A percentile compares a stretch with the other conserved stretches of the same genome.
These are phyloP conservation scores for Lyophyllum atratum DNA, from an alignment of 768 basidiomycete species.

Conservation along the genomic window DNA sequence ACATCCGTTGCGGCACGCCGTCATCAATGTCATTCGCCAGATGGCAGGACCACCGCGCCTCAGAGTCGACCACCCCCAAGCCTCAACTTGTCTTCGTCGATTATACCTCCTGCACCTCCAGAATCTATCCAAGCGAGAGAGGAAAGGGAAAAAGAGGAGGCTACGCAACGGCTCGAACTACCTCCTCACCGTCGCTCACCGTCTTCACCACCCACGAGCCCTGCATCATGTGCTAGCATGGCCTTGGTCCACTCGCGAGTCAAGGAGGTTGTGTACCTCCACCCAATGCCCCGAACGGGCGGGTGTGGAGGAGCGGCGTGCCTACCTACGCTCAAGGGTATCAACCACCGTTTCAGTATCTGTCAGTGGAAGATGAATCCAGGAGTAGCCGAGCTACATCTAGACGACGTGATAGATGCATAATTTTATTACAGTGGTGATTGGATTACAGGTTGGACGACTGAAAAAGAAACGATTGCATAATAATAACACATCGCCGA, in stretches of 20 bases:
- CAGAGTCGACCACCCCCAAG: not conserved
- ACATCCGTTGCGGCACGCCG: constrained; percentile 87
- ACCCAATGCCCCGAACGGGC: constrained; percentile 76
- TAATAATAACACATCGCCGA: too few species aligned
- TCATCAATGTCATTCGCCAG: constrained; percentile 71
- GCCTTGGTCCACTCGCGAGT: constrained; percentile 94
- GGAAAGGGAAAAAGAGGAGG: constrained; percentile 16
- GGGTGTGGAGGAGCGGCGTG: constrained; percentile 82
- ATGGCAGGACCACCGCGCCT: constrained; percentile 59
- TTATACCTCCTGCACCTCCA: not conserved
- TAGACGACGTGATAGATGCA: constrained; percentile 41
- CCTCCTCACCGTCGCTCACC: constrained; percentile 78
- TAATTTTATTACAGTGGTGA: constrained; percentile 19
- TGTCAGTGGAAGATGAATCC: constrained; percentile 56
- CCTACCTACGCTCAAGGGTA: constrained; percentile 77
- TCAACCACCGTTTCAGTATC: constrained; percentile 88
- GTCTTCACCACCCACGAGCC: constrained; percentile 96
- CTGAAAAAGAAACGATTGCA: too few species aligned
- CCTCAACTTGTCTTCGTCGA: not conserved
- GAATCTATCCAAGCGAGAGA: constrained; percentile 12
- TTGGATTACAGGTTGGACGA: not conserved
- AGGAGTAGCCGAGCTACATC: constrained; percentile 12
- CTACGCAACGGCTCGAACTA: constrained; percentile 77
- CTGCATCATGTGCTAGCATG: constrained; percentile 98
- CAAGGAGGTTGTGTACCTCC: constrained; percentile 76